Base-by-base conservation (phyloP, 805 yeast species). In the Sugiyamaella qingdaonensis region DNA sequence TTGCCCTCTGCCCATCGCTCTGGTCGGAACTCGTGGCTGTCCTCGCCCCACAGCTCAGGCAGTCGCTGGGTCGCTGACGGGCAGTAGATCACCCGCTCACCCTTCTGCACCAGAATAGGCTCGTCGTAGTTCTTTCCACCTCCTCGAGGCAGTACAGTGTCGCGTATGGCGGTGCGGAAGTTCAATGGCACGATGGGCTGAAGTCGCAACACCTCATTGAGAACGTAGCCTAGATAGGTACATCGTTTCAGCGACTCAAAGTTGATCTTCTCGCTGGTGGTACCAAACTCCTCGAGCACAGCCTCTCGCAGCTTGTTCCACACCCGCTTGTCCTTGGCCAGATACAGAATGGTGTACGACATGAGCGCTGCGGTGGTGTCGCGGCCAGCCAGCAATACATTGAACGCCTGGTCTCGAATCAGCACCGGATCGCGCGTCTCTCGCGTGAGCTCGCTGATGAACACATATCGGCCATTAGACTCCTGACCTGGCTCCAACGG, bases 361-460 rank as follows among this genome's bases (percentile, higher is more conserved):
- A 78, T 69, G 39, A 77, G 66, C 2, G 77, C 73, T 8, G 82
- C 82, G 11, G 83, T 78, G 43, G 82, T 78, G 60, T 79, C 82
- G 58, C 83, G 71, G 39, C 81, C 82, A 19, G 83, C 83, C 21
- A 78, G 64, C 55, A 78, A 68, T 51, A 79, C 73, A 61, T 77
- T 78, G 64, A 78, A 68, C 41, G 77, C 69, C 64, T 79, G 82
- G 61, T 77, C 80, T 49, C 81, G 70, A 54, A 78, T 73, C 16
- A 72, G 70, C 50, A 57, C 64, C 16, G 78, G 78, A 58, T 79
- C 76, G 52, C 75, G 69, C n/a, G 81, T 77, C 63, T 77, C 77
- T 62, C 73, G 72, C 47, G 71, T 76, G 55, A 79, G 69, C 59
- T 77, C 81, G 47, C 71, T 70, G 53, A 79, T 71, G 64, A 79